Percentiles rank a stretch among this genome's conserved stretches.
phyloP scores from a whole-genome alignment of 768 basidiomycete species.

The Ramaria sp. region DNA sequence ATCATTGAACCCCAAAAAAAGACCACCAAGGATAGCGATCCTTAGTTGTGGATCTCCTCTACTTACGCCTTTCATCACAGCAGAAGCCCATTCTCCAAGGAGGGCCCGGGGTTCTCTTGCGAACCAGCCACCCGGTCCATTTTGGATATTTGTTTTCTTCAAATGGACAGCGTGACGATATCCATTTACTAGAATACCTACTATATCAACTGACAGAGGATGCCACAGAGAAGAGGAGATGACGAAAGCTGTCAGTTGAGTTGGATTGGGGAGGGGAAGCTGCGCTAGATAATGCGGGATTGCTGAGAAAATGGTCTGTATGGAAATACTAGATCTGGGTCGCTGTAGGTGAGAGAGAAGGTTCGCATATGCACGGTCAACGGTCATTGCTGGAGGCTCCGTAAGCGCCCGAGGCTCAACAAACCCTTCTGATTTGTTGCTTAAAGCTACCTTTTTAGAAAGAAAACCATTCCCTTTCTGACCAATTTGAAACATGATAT shows the following conservation, averaged over 20 bases:
- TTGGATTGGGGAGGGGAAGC: conserved; percentile 32
- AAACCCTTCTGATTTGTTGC: no score
- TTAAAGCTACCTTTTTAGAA: no score
- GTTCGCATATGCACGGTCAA: conserved; percentile 27
- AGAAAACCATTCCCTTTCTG: no score
- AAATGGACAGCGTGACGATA: conserved; percentile 52
- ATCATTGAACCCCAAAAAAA: conserved; percentile 56
- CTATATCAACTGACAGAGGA: conserved; percentile 26
- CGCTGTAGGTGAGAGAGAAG: conserved; percentile 45
- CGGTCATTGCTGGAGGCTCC: neutral
- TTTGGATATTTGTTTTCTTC: conserved; percentile 31
- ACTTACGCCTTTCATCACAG: conserved; percentile 45
- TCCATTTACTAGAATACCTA: conserved; percentile 39
- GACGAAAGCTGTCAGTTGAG: conserved; percentile 43
- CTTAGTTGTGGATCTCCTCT: conserved; percentile 55
- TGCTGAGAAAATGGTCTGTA: conserved; percentile 40
- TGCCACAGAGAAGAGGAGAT: conserved; percentile 46
- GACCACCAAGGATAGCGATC: conserved; percentile 51
- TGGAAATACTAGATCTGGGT: conserved; percentile 30
- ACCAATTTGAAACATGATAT: no score
- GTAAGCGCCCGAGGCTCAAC: neutral
- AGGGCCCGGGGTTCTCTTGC: conserved; percentile 24
- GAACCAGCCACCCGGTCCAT: conserved; percentile 21
- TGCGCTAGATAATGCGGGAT: conserved; percentile 49
- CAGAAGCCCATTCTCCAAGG: conserved; percentile 38